Evolutionary conservation across 1,139 yeast species (phyloP).

Genomic region (Geotrichum histeridarum): DNA sequence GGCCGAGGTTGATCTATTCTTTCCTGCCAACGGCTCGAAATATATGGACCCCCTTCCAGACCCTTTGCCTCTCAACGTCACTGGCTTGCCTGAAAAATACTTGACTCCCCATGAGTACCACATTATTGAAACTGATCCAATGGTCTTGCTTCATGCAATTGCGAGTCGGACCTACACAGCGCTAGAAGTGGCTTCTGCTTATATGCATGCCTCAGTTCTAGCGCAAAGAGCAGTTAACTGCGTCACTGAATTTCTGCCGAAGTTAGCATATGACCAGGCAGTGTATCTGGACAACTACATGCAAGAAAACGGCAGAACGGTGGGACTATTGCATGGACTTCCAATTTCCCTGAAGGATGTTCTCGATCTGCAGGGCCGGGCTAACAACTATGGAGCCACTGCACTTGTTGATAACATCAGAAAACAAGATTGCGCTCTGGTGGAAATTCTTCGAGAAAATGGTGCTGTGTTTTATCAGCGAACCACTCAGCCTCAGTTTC

Average conservation of each 20-base stretch:
- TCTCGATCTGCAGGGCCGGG: constrained; percentile 43
- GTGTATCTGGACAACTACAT: constrained; percentile 43
- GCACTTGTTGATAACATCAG: constrained; percentile 32
- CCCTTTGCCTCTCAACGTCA: constrained; percentile 30
- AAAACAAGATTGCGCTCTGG: constrained; percentile 31
- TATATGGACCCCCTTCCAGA: constrained; percentile 27
- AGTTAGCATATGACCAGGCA: constrained; percentile 40
- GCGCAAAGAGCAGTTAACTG: constrained; percentile 51
- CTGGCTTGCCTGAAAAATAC: constrained; percentile 27
- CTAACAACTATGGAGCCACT: constrained; percentile 43
- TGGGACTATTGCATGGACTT: constrained; percentile 50
- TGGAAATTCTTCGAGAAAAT: constrained; percentile 42
- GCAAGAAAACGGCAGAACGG: constrained; percentile 38
- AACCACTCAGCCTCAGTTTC: constrained; percentile 56
- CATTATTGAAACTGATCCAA: constrained; percentile 32
- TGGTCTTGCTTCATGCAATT: constrained; percentile 39
- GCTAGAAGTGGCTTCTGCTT: constrained; percentile 46
- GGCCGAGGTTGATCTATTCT: constrained; percentile 27
- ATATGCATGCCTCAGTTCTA: constrained; percentile 53
- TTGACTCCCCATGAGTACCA: constrained; percentile 27
- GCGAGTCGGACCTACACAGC: constrained; percentile 43
- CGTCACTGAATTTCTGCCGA: constrained; percentile 35
- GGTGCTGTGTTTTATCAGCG: constrained; percentile 57
- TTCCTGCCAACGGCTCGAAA: constrained; percentile 29
- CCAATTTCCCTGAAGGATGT: constrained; percentile 53